A percentile compares a stretch with the other conserved stretches of the same genome.
Evolutionary conservation across 768 basidiomycete genomes (phyloP).

Genomic region (Fibroporia radiculosa): DNA sequence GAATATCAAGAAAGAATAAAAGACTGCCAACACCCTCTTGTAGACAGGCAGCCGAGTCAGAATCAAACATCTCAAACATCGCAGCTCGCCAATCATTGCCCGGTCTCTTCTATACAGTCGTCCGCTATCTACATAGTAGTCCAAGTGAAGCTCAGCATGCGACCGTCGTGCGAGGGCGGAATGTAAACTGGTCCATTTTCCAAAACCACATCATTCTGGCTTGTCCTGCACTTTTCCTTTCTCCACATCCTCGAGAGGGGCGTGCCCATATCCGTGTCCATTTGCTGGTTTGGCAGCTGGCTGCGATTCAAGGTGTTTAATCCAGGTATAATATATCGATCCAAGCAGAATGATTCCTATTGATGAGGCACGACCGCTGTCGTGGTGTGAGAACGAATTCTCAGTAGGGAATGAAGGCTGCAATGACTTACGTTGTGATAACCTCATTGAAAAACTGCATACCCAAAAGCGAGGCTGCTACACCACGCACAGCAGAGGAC

Average conservation of each 20-base stretch:
- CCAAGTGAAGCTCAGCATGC: no score
- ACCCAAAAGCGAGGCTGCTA: conserved; percentile 81
- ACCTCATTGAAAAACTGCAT: conserved; percentile 76
- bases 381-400: background rate
- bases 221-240: conserved; percentile 27
- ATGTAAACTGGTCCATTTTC: no score
- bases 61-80: no score
- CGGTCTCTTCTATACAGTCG: no score
- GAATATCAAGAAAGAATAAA: no score
- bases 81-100: no score
- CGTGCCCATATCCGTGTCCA: conserved; percentile 45
- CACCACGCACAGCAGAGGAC: conserved; percentile 91
- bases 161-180: no score
- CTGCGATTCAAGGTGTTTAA: conserved; percentile 68
- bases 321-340: conserved; percentile 84
- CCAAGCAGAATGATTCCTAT: conserved; percentile 77
- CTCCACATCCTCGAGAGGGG: conserved; percentile 59
- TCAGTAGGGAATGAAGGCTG: background rate
- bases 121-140: no score
- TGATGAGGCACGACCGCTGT: conserved; percentile 73
- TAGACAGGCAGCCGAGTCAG: no score
- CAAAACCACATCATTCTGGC: conserved; percentile 4
- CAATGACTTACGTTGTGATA: conserved; percentile 58
- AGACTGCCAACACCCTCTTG: no score
- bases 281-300: conserved; percentile 21